Percentiles rank a stretch among this genome's conserved stretches.
phyloP scores from a whole-genome alignment of 495 filamentous ascomycete genomes.

The Aspergillus funiculosus region DNA sequence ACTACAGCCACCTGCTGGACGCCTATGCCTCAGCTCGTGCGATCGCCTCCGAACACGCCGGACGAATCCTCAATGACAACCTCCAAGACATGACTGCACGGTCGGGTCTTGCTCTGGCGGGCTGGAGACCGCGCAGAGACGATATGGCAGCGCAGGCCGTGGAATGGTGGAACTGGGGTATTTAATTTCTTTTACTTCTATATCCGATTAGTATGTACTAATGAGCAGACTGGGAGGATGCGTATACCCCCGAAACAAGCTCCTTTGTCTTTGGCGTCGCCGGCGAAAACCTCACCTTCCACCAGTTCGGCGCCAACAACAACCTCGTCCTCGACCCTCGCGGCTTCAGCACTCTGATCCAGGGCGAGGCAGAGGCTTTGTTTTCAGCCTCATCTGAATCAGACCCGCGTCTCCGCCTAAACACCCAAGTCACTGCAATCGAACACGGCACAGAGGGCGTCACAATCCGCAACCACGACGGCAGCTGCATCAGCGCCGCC shows the following conservation, averaged over 20 bases:
- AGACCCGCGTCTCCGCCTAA: slow-evolving; percentile 57
- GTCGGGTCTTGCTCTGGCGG: slow-evolving; percentile 53
- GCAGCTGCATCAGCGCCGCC: slow-evolving; percentile 56
- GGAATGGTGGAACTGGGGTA: slow-evolving; percentile 59
- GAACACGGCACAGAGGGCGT: slow-evolving; percentile 51
- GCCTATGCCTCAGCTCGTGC: slow-evolving; percentile 48
- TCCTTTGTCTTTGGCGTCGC: slow-evolving; percentile 42
- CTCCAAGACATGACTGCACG: slow-evolving; percentile 59
- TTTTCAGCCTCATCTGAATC: slow-evolving; percentile 29
- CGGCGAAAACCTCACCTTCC: slow-evolving; percentile 43
- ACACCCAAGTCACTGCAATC: slow-evolving; percentile 55
- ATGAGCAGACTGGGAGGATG: slow-evolving; percentile 54
- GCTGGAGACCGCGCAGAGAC: slow-evolving; percentile 56
- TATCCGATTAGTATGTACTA: not conserved
- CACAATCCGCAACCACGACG: slow-evolving; percentile 50
- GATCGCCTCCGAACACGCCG: slow-evolving; percentile 49
- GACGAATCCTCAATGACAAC: slow-evolving; percentile 52
- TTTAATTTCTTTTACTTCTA: no score
- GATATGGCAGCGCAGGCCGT: slow-evolving; percentile 54
- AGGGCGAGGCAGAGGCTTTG: slow-evolving; percentile 58
- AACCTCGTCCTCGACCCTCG: slow-evolving; percentile 62
- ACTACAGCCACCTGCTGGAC: slow-evolving; percentile 48
- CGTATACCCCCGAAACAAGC: slow-evolving; percentile 43
- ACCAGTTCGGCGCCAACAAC: slow-evolving; percentile 52
- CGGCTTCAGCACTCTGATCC: slow-evolving; percentile 61